Evolutionary conservation across 164 flowering plant genomes (phyloP).

Genomic region (Taxillus chinensis): DNA sequence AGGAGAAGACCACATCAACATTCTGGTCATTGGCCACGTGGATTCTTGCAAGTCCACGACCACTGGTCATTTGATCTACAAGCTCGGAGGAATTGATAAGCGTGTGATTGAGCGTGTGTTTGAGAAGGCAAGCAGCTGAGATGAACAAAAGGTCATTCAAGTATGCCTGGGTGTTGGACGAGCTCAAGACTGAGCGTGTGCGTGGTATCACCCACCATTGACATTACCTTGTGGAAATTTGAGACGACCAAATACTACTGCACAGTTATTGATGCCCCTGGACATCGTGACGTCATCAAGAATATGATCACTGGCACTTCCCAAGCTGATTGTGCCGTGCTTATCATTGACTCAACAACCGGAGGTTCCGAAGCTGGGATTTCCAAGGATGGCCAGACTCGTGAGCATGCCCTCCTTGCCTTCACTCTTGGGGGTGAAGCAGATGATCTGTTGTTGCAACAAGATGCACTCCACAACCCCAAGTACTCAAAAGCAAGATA

Average conservation of each 20-base stretch:
- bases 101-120: constrained; percentile 13
- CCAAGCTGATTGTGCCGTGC: neutral
- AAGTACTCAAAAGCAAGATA: neutral
- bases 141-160: constrained; percentile 7
- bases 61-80: constrained; percentile 12
- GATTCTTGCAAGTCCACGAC: constrained; percentile 2
- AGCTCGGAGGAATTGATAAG: constrained; percentile 15
- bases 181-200: constrained; percentile 1
- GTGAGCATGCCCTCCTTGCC: constrained; percentile 2
- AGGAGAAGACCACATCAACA: constrained; percentile 2
- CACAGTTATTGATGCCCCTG: constrained; percentile 2
- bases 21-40: constrained; percentile 7
- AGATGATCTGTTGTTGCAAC: constrained; percentile 2
- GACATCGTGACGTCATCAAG: neutral
- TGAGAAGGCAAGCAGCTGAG: constrained; percentile 7
- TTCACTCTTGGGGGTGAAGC: constrained; percentile 2
- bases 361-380: neutral
- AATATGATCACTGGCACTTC: neutral
- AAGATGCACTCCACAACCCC: constrained; percentile 8
- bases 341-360: neutral
- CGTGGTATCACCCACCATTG: neutral
- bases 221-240: neutral
- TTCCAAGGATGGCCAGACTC: neutral
- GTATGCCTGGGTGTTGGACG: constrained; percentile 1
- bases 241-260: constrained; percentile 2